phyloP scores from a whole-genome alignment of 1,139 yeast species.

The Blastobotrys petasosporus region DNA sequence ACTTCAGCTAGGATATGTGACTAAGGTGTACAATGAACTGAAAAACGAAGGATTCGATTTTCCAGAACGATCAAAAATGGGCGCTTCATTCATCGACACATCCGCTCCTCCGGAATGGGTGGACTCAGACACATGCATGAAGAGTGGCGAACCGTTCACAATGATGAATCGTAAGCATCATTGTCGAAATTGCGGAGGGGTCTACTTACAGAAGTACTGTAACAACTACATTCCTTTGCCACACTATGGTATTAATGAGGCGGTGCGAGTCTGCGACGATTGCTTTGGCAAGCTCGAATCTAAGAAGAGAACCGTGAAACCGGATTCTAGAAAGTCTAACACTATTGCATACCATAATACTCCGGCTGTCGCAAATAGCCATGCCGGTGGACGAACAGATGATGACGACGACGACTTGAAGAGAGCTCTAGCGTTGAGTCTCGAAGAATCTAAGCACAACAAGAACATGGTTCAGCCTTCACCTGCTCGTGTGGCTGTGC shows the following conservation, averaged over 20 bases:
- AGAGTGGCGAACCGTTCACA: slow-evolving; percentile 74
- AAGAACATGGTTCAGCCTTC: slow-evolving; percentile 15
- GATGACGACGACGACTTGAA: slow-evolving; percentile 75
- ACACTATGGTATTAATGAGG: slow-evolving; percentile 76
- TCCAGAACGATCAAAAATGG: slow-evolving; percentile 41
- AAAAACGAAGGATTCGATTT: slow-evolving; percentile 58
- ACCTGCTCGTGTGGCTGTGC: slow-evolving; percentile 12
- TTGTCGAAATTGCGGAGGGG: slow-evolving; percentile 97
- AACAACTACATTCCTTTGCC: slow-evolving; percentile 65
- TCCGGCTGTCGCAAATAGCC: slow-evolving; percentile 11
- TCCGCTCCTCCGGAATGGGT: slow-evolving; percentile 98
- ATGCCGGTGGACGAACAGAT: slow-evolving; percentile 23
- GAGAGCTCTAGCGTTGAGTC: slow-evolving; percentile 71
- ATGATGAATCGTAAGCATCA: slow-evolving; percentile 90
- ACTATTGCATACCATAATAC: not conserved
- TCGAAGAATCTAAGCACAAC: slow-evolving; percentile 46
- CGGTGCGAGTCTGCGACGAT: slow-evolving; percentile 91
- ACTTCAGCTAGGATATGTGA: slow-evolving; percentile 60
- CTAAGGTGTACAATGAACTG: slow-evolving; percentile 54
- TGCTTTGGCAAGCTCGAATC: slow-evolving; percentile 55
- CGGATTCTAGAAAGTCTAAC: not conserved
- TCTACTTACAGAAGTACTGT: slow-evolving; percentile 80
- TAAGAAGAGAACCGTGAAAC: slow-evolving; percentile 7
- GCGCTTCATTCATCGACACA: slow-evolving; percentile 67
- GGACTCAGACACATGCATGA: slow-evolving; percentile 93